Conservation (phyloP, 2,329 filamentous ascomycete species). For the Aureobasidium sp. region DNA sequence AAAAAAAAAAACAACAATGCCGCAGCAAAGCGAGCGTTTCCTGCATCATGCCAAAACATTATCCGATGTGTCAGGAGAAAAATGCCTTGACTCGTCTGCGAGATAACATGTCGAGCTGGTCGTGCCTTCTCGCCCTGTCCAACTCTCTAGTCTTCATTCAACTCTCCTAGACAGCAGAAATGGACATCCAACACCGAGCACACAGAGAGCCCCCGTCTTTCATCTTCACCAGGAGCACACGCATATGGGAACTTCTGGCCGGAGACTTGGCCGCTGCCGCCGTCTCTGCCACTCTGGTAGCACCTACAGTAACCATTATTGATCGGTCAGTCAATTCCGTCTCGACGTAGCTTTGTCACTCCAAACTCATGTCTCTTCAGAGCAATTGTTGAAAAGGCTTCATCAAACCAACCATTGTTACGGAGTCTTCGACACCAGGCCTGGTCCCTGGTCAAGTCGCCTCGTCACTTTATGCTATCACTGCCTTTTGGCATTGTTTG, state of each 20-base stretch:
- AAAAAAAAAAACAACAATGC: slow-evolving; percentile 7
- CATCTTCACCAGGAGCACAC: slow-evolving; percentile 9
- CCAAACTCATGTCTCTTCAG: background rate
- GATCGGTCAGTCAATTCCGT: slow-evolving; percentile 23
- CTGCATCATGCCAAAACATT: background rate
- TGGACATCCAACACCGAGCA: slow-evolving; percentile 6
- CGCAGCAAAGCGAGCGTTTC: slow-evolving; percentile 5
- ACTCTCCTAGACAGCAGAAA: background rate
- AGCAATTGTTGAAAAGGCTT: slow-evolving; percentile 26
- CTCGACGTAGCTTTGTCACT: background rate
- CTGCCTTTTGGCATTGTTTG: slow-evolving; percentile 28
- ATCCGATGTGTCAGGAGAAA: slow-evolving; percentile 5
- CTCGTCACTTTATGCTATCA: slow-evolving; percentile 24
- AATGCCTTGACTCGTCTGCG: slow-evolving; percentile 6
- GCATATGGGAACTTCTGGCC: slow-evolving; percentile 19
- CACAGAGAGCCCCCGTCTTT: slow-evolving; percentile 10
- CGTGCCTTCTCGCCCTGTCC: background rate
- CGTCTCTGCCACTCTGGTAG: slow-evolving; percentile 25
- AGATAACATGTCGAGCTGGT: background rate
- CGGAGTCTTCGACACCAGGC: slow-evolving; percentile 22
- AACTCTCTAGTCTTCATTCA: background rate
- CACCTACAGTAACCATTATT: slow-evolving; percentile 25
- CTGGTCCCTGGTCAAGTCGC: slow-evolving; percentile 23
- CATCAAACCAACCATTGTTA: slow-evolving; percentile 21
- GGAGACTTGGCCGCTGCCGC: slow-evolving; percentile 26